A percentile compares a stretch with the other conserved stretches of the same genome.
phyloP scores from a whole-genome alignment of 1,284 basidiomycete genomes.

The Kalmanozyma brasiliensis region DNA sequence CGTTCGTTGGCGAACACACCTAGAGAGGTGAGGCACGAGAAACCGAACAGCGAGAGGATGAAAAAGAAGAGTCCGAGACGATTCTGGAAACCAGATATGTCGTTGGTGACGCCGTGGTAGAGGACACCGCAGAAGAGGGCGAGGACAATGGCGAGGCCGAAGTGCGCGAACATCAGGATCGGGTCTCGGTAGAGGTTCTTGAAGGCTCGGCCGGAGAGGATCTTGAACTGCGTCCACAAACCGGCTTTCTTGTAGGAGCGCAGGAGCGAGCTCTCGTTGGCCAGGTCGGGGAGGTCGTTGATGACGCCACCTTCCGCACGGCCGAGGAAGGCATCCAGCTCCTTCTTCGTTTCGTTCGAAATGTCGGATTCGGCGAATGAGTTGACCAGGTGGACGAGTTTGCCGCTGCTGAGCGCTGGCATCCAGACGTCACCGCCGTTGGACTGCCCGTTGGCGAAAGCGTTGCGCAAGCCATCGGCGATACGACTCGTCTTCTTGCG shows the following conservation, averaged over 20 bases:
- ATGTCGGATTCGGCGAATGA: slow-evolving; percentile 78
- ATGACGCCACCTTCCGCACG: slow-evolving; percentile 40
- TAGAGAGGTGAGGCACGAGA: slow-evolving; percentile 91
- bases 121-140: slow-evolving; percentile 87
- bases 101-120: slow-evolving; percentile 79
- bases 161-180: slow-evolving; percentile 88
- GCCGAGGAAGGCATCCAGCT: slow-evolving; percentile 71
- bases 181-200: slow-evolving; percentile 93
- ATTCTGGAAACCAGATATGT: slow-evolving; percentile 70
- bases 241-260: slow-evolving; percentile 84
- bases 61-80: slow-evolving; percentile 91
- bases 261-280: slow-evolving; percentile 71
- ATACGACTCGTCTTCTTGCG: slow-evolving; percentile 78
- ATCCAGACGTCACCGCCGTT: slow-evolving; percentile 68
- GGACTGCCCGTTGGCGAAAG: slow-evolving; percentile 71
- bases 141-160: slow-evolving; percentile 82
- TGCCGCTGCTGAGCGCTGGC: slow-evolving; percentile 68
- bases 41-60: slow-evolving; percentile 91
- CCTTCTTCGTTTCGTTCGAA: slow-evolving; percentile 74
- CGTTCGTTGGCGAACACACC: slow-evolving; percentile 93
- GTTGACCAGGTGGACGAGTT: slow-evolving; percentile 79
- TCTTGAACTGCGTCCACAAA: slow-evolving; percentile 88
- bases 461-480: slow-evolving; percentile 71
- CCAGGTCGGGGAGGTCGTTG: slow-evolving; percentile 34
- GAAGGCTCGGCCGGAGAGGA: slow-evolving; percentile 94